Evolutionary conservation across 345 rosid genomes (phyloP), one percentile per base, ranked within the genome.

Genomic region (Salix brachista): DNA sequence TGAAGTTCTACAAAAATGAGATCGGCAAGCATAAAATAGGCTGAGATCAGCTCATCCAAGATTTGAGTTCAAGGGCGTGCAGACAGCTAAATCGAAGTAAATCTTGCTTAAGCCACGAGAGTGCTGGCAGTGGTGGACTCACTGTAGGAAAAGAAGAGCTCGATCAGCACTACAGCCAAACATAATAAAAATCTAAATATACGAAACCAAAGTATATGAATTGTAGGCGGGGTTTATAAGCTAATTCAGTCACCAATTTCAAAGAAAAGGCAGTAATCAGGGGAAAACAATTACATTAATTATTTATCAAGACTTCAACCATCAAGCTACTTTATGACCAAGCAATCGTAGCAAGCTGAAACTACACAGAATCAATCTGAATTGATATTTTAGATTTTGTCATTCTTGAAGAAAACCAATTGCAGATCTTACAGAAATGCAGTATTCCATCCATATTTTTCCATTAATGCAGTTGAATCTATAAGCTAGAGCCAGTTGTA

Each of bases 41-140:
- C 64, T 58, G 28, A 56, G 25, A 23, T 23, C 64, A 23, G 64
- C 25, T 10, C 64, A 58, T 58, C 64, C 16, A 3, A 58, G 64
- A 58, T 58, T 41, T 58, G 23, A 23, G 28, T 56, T 56, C 14
- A n/a, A 56, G 26, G 14, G n/a, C 4, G 62, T 56, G 13, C 64
- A 11, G 28, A 58, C 64, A 58, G 10, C 64, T 3, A 23, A 7
- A 58, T n/a, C 64, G 6, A 58, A 58, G 23, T 8, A n/a, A 9
- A n/a, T 58, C 28, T 23, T 32, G 77, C 80, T 75, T 84, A 88
- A n/a, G 91, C 89, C 30, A 88, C 91, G 28, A 88, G 89, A 21
- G 91, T 88, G 83, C 91, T 88, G n/a, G 91, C 91, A 18, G 91
- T 88, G 48, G 89, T 86, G 34, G 91, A 88, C 69, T 88, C 91